A percentile compares a stretch with the other conserved stretches of the same genome.
These are phyloP conservation scores for Starmerella gropengiesseri DNA, from an alignment of 805 yeast genomes.

Conservation along the genomic window DNA sequence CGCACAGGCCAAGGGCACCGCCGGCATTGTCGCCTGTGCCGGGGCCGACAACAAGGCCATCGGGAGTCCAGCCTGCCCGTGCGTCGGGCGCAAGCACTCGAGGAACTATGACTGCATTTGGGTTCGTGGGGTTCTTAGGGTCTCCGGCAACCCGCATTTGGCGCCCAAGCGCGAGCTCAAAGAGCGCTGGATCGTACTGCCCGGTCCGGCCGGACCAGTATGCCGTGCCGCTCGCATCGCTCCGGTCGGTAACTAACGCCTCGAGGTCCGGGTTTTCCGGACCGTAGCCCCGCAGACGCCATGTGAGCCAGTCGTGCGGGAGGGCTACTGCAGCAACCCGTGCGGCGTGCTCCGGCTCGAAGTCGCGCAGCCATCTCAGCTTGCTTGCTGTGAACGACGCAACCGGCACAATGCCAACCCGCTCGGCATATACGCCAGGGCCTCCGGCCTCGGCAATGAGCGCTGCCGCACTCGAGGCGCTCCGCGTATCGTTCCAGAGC, in stretches of 20 bases:
- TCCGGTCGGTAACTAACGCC: conserved; percentile 22
- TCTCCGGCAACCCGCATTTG: conserved; percentile 20
- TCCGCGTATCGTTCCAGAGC: conserved; percentile 25
- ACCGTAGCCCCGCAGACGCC: conserved; percentile 25
- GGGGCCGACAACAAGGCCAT: conserved; percentile 21
- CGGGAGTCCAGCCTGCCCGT: conserved; percentile 14
- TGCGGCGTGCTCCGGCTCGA: conserved; percentile 22
- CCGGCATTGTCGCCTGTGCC: conserved; percentile 27
- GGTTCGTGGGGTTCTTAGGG: background rate
- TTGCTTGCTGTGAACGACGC: conserved; percentile 25
- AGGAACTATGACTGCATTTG: conserved; percentile 22
- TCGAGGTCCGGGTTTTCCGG: conserved; percentile 23
- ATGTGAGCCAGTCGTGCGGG: conserved; percentile 26
- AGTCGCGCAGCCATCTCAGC: conserved; percentile 23
- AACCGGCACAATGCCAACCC: conserved; percentile 25
- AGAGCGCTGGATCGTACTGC: conserved; percentile 20
- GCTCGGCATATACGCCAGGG: conserved; percentile 19
- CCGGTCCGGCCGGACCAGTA: conserved; percentile 22
- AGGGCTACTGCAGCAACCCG: conserved; percentile 22
- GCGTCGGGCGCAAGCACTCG: conserved; percentile 18
- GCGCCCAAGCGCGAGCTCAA: conserved; percentile 22
- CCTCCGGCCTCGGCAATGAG: conserved; percentile 24
- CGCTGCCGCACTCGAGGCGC: conserved; percentile 20
- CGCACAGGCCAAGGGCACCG: conserved; percentile 23
- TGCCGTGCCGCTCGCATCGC: conserved; percentile 26